Evolutionary conservation across 768 basidiomycete genomes (phyloP).

Genomic region (Ramaria rubella): DNA sequence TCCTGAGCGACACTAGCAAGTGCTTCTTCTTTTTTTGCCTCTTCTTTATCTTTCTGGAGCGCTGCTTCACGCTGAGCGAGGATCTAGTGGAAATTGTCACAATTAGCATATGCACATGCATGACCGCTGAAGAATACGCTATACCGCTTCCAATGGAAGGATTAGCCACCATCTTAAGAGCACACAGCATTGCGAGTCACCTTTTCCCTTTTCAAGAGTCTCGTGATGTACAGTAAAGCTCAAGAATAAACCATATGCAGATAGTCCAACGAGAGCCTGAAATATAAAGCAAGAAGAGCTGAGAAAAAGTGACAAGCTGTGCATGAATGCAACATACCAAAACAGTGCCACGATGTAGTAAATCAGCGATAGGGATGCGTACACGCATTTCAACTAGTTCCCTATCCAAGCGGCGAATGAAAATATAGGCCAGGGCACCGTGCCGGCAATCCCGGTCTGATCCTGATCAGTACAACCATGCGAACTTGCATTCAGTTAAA

Average conservation of each 20-base stretch:
- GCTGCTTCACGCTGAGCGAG: constrained; percentile 7
- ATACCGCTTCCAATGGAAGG: not conserved
- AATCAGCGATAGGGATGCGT: not conserved
- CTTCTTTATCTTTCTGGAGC: constrained; percentile 3
- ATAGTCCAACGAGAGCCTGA: constrained; percentile 6
- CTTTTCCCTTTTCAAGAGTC: constrained; percentile 8
- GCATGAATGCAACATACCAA: not conserved
- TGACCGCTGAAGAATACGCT: not conserved
- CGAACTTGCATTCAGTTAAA: too few relatives aligned
- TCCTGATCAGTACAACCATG: too few relatives aligned
- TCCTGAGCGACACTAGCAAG: constrained; percentile 3
- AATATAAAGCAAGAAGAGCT: not conserved
- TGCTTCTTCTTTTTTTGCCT: constrained; percentile 6
- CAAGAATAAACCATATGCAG: constrained; percentile 1
- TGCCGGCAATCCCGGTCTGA: too few relatives aligned
- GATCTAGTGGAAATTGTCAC: not conserved
- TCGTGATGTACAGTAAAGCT: constrained; percentile 6
- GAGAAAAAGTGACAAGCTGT: not conserved
- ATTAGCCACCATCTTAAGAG: not conserved
- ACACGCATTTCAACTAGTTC: too few relatives aligned
- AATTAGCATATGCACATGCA: not conserved
- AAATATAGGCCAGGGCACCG: too few relatives aligned
- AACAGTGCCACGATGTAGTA: constrained; percentile 4
- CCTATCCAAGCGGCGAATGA: too few relatives aligned
- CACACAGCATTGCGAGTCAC: not conserved